Conservation (phyloP, 306 rosid genomes). For the Fragaria iinumae region DNA sequence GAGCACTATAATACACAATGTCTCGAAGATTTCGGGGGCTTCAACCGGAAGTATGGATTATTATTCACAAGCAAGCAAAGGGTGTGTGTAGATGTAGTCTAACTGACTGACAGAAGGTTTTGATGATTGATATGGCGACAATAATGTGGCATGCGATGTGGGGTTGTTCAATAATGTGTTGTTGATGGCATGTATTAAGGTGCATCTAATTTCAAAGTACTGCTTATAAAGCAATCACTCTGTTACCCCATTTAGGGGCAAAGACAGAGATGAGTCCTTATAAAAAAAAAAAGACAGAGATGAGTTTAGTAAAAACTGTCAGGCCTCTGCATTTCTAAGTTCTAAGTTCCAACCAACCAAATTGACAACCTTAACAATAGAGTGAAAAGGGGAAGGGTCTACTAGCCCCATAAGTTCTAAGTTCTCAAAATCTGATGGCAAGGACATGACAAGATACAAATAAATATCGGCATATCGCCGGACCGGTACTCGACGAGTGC, state of each 20-base stretch:
- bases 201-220: background rate
- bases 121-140: constrained; percentile 38
- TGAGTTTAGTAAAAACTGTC: background rate
- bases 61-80: background rate
- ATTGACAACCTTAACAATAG: background rate
- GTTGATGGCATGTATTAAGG: constrained; percentile 2
- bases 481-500: background rate
- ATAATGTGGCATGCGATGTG: constrained; percentile 51
- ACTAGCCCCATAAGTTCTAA: no score
- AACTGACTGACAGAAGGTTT: constrained; percentile 36
- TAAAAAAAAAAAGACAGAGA: no score
- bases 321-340: background rate
- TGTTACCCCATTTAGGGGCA: constrained; percentile 8
- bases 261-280: background rate
- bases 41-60: constrained; percentile 2
- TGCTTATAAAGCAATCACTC: background rate
- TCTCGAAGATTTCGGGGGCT: background rate
- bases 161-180: constrained; percentile 36
- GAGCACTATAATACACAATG: background rate
- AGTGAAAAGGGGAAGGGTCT: background rate
- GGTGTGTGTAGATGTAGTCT: constrained; percentile 25
- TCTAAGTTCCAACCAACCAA: background rate
- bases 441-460: no score
- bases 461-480: background rate
- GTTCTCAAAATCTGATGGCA: no score